Percentiles rank a stretch among this genome's conserved stretches.
phyloP scores from a whole-genome alignment of 1,284 basidiomycete species.

The Polyporus tsugae region DNA sequence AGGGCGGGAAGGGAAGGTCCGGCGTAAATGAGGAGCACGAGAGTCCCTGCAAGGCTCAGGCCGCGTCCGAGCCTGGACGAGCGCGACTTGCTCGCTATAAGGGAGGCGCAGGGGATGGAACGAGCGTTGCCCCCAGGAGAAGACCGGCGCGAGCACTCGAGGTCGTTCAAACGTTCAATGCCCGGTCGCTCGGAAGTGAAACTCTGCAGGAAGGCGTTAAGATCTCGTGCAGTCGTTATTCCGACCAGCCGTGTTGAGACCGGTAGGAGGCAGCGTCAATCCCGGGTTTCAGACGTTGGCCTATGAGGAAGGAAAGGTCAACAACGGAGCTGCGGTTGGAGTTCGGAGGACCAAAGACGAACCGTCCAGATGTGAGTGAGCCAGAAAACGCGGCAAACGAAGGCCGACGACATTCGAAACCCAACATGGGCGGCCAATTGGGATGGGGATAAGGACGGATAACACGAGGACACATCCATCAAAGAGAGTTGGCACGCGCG shows the following conservation, averaged over 20 bases:
- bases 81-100: constrained; percentile 2
- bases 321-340: not conserved
- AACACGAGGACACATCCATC: not conserved
- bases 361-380: not conserved
- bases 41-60: constrained; percentile 2
- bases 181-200: not conserved
- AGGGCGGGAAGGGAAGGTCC: not conserved
- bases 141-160: constrained; percentile 1
- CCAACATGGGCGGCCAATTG: not conserved
- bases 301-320: not conserved
- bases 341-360: not conserved
- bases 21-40: constrained; percentile 1
- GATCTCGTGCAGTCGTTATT: not conserved
- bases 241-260: not conserved
- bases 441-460: not conserved
- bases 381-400: constrained; percentile 1
- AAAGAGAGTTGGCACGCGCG: not conserved
- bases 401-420: not conserved
- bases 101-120: not conserved
- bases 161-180: not conserved
- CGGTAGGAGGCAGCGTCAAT: not conserved
- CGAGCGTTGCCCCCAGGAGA: not conserved
- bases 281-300: too few species aligned
- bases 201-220: not conserved
- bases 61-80: not conserved